Evolutionary conservation across 1,284 basidiomycete genomes (phyloP).

Genomic region (Leccinum fuscescens): DNA sequence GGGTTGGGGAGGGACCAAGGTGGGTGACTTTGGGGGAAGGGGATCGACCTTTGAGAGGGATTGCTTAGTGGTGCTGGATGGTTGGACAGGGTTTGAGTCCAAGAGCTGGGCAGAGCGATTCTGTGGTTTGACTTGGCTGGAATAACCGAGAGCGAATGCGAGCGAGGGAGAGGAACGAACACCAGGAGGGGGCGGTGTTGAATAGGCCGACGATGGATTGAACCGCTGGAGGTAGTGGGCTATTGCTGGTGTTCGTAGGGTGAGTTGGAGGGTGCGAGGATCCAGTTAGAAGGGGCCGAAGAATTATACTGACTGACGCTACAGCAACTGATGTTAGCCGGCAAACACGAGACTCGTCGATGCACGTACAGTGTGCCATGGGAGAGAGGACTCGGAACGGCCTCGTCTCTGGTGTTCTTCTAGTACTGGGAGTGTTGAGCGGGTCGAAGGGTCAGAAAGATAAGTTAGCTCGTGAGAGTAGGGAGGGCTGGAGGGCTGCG

Average conservation of each 20-base stretch:
- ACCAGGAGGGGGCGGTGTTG: slow-evolving; percentile 64
- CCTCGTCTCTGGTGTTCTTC: slow-evolving; percentile 32
- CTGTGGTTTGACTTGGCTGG: slow-evolving; percentile 34
- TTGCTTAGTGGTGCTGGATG: slow-evolving; percentile 12
- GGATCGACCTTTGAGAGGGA: slow-evolving; percentile 16
- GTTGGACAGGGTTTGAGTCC: slow-evolving; percentile 25
- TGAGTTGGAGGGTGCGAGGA: slow-evolving; percentile 41
- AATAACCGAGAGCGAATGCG: slow-evolving; percentile 64
- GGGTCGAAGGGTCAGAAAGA: slow-evolving; percentile 26
- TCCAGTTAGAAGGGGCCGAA: slow-evolving; percentile 36
- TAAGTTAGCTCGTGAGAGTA: slow-evolving; percentile 18
- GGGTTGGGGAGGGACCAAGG: slow-evolving; percentile 37
- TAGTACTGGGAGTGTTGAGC: slow-evolving; percentile 31
- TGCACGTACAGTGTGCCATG: slow-evolving; percentile 29
- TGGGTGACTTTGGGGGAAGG: slow-evolving; percentile 8
- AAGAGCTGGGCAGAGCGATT: slow-evolving; percentile 46
- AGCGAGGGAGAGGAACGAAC: slow-evolving; percentile 68
- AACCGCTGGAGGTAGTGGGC: slow-evolving; percentile 63
- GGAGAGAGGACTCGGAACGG: slow-evolving; percentile 12
- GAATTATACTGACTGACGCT: slow-evolving; percentile 40
- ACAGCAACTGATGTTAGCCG: slow-evolving; percentile 3
- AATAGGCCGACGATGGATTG: slow-evolving; percentile 57
- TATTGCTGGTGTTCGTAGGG: slow-evolving; percentile 47
- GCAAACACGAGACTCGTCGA: neutral
- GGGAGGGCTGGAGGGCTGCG: slow-evolving; percentile 21